Evolutionary conservation across 208 protist genomes (phyloP).

Genomic region (Leishmania martiniquensis): DNA sequence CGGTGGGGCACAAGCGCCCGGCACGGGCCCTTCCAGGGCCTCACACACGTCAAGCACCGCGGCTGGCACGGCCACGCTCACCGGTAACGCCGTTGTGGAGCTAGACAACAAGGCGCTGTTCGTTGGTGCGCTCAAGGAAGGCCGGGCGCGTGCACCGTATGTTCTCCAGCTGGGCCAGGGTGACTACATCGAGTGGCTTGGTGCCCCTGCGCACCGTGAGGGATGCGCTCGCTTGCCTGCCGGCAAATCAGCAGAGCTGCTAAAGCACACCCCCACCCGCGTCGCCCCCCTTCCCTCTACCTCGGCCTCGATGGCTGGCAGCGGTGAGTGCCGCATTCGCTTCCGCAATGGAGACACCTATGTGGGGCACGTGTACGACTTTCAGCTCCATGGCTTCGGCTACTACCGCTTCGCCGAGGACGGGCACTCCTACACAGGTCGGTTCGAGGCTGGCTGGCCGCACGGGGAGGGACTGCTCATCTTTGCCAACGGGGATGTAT

Average conservation of each 20-base stretch:
- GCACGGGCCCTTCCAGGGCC: neutral
- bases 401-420: constrained; percentile 50
- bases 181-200: constrained; percentile 66
- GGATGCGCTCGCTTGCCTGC: neutral
- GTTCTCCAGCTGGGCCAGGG: constrained; percentile 44
- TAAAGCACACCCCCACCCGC: neutral
- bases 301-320: constrained; percentile 15
- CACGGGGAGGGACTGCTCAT: constrained; percentile 60
- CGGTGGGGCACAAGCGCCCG: too few species aligned
- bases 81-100: constrained; percentile 50
- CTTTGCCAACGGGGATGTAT: constrained; percentile 67
- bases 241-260: neutral
- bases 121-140: constrained; percentile 34
- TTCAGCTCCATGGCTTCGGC: constrained; percentile 59
- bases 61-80: constrained; percentile 5
- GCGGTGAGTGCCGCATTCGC: constrained; percentile 50
- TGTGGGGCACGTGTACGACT: constrained; percentile 53
- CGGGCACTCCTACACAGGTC: constrained; percentile 60
- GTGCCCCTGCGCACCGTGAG: neutral
- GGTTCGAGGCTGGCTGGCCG: constrained; percentile 43
- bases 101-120: constrained; percentile 52
- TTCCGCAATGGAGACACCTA: constrained; percentile 70
- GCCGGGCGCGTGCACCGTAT: constrained; percentile 23
- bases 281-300: neutral
- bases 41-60: neutral